Conservation (phyloP, 345 rosid genomes). For the Mallotus nudiflorus region DNA sequence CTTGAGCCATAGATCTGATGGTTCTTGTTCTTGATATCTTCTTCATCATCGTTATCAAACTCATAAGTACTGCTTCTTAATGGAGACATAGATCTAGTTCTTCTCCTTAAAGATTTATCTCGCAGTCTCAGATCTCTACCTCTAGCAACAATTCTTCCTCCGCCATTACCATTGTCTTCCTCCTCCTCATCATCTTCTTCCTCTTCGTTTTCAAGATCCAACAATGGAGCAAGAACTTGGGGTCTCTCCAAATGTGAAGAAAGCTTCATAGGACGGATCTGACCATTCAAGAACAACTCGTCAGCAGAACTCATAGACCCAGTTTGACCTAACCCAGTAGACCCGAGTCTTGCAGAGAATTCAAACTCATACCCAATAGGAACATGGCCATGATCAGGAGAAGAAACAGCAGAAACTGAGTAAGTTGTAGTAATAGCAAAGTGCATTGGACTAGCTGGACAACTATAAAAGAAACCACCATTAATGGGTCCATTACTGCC, state of each 20-base stretch:
- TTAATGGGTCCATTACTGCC: slow-evolving; percentile 28
- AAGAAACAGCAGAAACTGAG: slow-evolving; percentile 12
- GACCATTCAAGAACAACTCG: slow-evolving; percentile 83
- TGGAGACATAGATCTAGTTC: slow-evolving; percentile 93
- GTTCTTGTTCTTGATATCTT: not conserved
- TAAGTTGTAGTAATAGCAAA: slow-evolving; percentile 43
- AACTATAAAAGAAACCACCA: slow-evolving; percentile 80
- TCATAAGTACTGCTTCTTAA: slow-evolving; percentile 47
- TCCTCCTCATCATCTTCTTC: slow-evolving; percentile 30
- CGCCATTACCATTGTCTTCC: not conserved
- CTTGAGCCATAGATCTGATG: not conserved
- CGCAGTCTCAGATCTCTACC: slow-evolving; percentile 73
- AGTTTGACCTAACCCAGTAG: slow-evolving; percentile 38
- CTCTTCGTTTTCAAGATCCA: slow-evolving; percentile 70
- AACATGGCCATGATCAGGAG: slow-evolving; percentile 25
- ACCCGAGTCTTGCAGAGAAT: slow-evolving; percentile 62
- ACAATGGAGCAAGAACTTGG: slow-evolving; percentile 64
- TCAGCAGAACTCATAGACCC: slow-evolving; percentile 93
- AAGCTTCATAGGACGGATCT: slow-evolving; percentile 94
- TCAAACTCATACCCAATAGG: slow-evolving; percentile 73
- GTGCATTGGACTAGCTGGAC: slow-evolving; percentile 96
- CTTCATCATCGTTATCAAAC: slow-evolving; percentile 34
- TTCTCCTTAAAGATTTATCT: slow-evolving; percentile 65
- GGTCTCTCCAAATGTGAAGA: slow-evolving; percentile 81
- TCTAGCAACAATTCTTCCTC: slow-evolving; percentile 23